phyloP scores from a whole-genome alignment of 176 grass and related monocot species.

The Aechmea fasciata region DNA sequence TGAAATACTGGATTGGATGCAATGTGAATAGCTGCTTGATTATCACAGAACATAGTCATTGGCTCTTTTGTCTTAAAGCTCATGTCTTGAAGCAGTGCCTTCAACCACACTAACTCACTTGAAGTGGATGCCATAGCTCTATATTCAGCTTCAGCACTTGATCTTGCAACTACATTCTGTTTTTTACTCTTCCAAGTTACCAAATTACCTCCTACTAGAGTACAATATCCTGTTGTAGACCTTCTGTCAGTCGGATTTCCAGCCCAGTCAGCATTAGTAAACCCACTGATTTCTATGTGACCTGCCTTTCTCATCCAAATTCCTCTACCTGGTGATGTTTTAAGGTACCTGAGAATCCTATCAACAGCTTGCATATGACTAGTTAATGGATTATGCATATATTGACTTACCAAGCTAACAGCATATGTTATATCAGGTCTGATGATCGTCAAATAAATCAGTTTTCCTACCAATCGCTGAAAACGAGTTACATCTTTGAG shows the following conservation, averaged over 20 bases:
- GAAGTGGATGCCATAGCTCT: background rate
- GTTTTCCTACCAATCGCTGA: background rate
- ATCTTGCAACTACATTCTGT: background rate
- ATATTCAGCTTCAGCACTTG: background rate
- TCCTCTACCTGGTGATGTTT: background rate
- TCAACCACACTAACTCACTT: background rate
- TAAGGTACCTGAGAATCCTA: background rate
- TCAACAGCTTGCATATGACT: background rate
- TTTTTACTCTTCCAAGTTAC: background rate
- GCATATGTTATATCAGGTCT: background rate
- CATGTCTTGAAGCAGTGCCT: background rate
- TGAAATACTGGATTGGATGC: background rate
- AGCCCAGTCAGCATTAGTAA: background rate
- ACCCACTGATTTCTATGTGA: background rate
- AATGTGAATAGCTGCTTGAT: background rate
- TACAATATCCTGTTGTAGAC: too few relatives aligned
- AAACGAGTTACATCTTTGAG: background rate
- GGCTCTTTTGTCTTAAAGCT: background rate
- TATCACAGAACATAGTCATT: background rate
- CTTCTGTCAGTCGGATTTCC: too few relatives aligned
- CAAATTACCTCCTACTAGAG: background rate
- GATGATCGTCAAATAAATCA: background rate
- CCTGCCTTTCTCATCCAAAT: background rate
- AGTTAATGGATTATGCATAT: background rate
- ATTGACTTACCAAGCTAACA: background rate